Percentiles rank a stretch among this genome's conserved stretches.
Conservation (phyloP, 2,329 filamentous ascomycete species). For the Claviceps pazoutovae region DNA sequence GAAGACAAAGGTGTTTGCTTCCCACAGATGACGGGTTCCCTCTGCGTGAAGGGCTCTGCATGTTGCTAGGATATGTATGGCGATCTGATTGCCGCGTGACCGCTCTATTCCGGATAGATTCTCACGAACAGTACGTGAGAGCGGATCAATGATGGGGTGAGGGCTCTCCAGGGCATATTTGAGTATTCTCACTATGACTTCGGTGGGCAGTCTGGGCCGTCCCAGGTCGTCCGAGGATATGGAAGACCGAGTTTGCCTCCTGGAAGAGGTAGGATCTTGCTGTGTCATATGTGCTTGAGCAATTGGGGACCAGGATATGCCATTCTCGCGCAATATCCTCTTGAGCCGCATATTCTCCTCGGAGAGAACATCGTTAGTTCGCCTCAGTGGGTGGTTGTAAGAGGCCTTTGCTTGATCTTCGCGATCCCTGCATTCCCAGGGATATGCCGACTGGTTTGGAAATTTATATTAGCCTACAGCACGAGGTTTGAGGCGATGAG, state of each 20-base stretch:
- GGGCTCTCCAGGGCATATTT: constrained; percentile 35
- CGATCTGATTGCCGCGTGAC: constrained; percentile 31
- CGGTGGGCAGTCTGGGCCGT: constrained; percentile 34
- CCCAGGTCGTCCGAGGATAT: constrained; percentile 15
- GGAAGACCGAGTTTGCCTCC: constrained; percentile 20
- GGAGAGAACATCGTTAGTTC: constrained; percentile 28
- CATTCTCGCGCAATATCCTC: constrained; percentile 35
- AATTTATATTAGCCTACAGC: neutral
- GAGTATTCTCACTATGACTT: constrained; percentile 38
- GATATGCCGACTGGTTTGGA: constrained; percentile 17
- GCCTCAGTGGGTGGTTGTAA: constrained; percentile 35
- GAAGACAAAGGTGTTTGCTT: constrained; percentile 39
- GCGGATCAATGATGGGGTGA: constrained; percentile 38
- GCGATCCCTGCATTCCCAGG: constrained; percentile 39
- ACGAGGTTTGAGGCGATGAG: neutral
- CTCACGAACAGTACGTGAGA: constrained; percentile 29
- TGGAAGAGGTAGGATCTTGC: constrained; percentile 17
- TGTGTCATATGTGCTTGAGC: constrained; percentile 20
- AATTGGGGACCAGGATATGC: constrained; percentile 34
- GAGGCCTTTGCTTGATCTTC: constrained; percentile 34
- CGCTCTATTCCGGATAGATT: constrained; percentile 31
- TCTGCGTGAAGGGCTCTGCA: constrained; percentile 36
- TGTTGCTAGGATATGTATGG: constrained; percentile 38
- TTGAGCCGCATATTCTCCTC: constrained; percentile 38
- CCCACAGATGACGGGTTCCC: constrained; percentile 35